These are phyloP conservation scores for Incumbomyces delicatus DNA, from an alignment of 2,329 filamentous ascomycete species.

Conservation along the genomic window DNA sequence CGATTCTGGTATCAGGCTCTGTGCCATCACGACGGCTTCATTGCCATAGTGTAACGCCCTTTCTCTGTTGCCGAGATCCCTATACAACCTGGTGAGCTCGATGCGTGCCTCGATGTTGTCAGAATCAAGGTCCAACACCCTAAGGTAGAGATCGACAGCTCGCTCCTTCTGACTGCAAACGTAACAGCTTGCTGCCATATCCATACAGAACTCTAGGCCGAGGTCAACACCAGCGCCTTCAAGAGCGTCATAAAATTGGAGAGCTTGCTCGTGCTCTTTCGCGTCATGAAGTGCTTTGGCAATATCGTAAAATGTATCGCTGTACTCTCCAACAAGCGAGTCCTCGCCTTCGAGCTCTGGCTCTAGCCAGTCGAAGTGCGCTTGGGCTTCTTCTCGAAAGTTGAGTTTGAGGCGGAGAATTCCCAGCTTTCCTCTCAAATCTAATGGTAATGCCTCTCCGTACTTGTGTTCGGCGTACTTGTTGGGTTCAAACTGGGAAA, in stretches of 20 bases:
- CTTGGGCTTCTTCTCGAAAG: slow-evolving; percentile 61
- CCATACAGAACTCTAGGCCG: slow-evolving; percentile 38
- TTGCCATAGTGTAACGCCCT: slow-evolving; percentile 68
- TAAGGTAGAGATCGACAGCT: slow-evolving; percentile 68
- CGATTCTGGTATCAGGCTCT: slow-evolving; percentile 19
- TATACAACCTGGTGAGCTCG: slow-evolving; percentile 75
- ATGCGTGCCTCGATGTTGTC: slow-evolving; percentile 66
- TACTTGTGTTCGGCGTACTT: slow-evolving; percentile 51
- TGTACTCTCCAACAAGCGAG: slow-evolving; percentile 53
- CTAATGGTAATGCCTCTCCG: slow-evolving; percentile 64
- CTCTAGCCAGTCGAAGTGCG: slow-evolving; percentile 61
- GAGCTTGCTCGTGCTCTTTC: slow-evolving; percentile 44
- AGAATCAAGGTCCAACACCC: slow-evolving; percentile 61
- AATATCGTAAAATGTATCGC: slow-evolving; percentile 68
- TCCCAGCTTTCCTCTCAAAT: slow-evolving; percentile 75
- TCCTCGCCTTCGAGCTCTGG: slow-evolving; percentile 46
- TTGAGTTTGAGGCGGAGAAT: slow-evolving; percentile 68
- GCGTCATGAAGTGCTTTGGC: slow-evolving; percentile 49
- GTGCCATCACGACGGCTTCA: slow-evolving; percentile 60
- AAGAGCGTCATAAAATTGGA: slow-evolving; percentile 49
- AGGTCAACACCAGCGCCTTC: slow-evolving; percentile 32
- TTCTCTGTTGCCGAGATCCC: slow-evolving; percentile 60
- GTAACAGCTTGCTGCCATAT: slow-evolving; percentile 54
- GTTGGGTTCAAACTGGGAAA: slow-evolving; percentile 51
- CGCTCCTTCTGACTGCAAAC: slow-evolving; percentile 53